Evolutionary conservation across 306 rosid species (phyloP), one percentile per base, ranked within the genome.

Genomic region (Leucaena leucocephala): DNA sequence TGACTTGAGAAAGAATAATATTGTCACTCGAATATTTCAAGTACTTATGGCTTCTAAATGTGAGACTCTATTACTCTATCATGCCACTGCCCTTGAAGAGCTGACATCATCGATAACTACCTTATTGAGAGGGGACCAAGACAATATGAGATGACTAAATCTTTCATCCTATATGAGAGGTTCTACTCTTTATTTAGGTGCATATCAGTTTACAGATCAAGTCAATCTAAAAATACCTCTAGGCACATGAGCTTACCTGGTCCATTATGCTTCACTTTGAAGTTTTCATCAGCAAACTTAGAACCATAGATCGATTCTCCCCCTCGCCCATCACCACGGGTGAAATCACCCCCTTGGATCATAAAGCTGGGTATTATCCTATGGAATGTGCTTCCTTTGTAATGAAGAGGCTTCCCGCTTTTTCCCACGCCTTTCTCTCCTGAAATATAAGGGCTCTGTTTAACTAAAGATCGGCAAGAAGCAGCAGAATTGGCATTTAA

Each of bases 281-380:
- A 90, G 90, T 90, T 90, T 69, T 90, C 94, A 81, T 90, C 94
- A 2, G 88, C 88, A 86, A 90, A 88, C 66, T 62, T 81, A 33
- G 16, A 84, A 38, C 94, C 94, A 34, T 90, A 90, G 43, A 90
- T 88, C 8, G 92, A 88, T 59, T 88, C 91, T 21, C 92, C 92
- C 39, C 95, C 91, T 39, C 88, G 85, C 36, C 95, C 95, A 80
- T 90, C 89, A 9, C 92, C 91, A 38, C 6, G 88, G 43, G 92
- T 90, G 71, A 90, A 90, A 86, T 90, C 94, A 35, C 92, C 94
- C 11, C 95, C 95, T 66, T 90, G 95, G 71, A 90, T 86, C 92
- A 86, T 88, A 74, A 90, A 90, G 71, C 85, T 82, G 61, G 91
- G 92, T 82, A 87, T 88, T 48, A 90, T 87, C 63, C 91, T 85